Evolutionary conservation across 2,329 filamentous ascomycete species (phyloP), one percentile per base, ranked within the genome.

Genomic region (Cercospora sp.): DNA sequence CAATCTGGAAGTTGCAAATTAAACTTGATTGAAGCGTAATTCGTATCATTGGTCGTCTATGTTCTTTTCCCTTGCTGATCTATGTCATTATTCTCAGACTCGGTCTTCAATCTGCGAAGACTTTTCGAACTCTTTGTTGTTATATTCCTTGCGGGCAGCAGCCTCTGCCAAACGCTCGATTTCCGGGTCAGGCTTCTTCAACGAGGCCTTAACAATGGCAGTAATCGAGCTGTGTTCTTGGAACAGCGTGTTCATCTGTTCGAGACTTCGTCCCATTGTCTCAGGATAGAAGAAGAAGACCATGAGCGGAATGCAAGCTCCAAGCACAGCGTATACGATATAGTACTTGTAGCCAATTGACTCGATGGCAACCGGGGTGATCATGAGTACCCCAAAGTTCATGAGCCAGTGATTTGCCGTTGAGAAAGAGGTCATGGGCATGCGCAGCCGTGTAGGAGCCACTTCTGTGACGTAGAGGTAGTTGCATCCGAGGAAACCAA

Each of bases 391-490:
- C 12, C 84, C 78, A 65, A 84, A 83, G 74, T 83, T 77, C 81
- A 81, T 84, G n/a, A 85, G 77, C 79, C 84, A 85, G 70, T 85
- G 83, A 71, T 84, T 85, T 0, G 83, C 85, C 0, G 86, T 88
- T 0, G 84, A 85, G 49, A 88, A 84, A 37, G 84, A 83, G 1
- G 84, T 83, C 82, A 88, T 87, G 21, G 84, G 82, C 68, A 85
- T 84, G 21, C 85, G 80, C 30, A 86, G 76, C 10, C 82, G 78
- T 16, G 85, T 79, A 0, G 86, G 86, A 0, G 86, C 85, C 18
- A 88, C 80, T 73, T 88, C 86, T 1, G 86, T 84, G 67, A 85
- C 86, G 77, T 88, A 89, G 21, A 88, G 79, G 78, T 88, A 88
- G 72, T 87, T 88, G 34, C 85, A 82, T 1, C 87, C 86, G 0